These are phyloP conservation scores for Sporothrix protearum DNA, from an alignment of 2,329 filamentous ascomycete genomes.

Conservation along the genomic window DNA sequence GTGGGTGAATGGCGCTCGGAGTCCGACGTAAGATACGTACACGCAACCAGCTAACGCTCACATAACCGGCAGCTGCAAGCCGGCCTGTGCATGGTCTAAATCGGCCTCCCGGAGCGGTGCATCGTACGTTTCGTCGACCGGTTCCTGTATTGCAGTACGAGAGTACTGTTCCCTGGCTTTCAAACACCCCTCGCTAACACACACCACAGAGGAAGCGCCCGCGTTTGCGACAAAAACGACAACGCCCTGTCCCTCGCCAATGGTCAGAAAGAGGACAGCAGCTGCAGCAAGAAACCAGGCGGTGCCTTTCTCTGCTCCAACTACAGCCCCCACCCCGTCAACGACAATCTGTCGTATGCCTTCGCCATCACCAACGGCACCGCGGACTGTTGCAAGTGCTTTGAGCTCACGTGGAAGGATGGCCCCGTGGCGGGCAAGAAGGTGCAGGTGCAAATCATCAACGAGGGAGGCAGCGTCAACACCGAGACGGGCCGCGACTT, in stretches of 20 bases:
- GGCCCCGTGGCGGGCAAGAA: constrained; percentile 27
- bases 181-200: neutral
- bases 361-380: constrained; percentile 28
- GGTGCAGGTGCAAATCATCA: constrained; percentile 30
- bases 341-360: constrained; percentile 25
- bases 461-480: constrained; percentile 26
- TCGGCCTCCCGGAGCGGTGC: constrained; percentile 23
- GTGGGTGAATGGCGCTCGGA: neutral
- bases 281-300: constrained; percentile 23
- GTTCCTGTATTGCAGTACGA: neutral
- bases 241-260: constrained; percentile 19
- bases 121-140: constrained; percentile 17
- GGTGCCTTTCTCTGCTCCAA: constrained; percentile 28
- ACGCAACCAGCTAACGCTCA: neutral
- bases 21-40: neutral
- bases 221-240: constrained; percentile 29
- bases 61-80: constrained; percentile 26
- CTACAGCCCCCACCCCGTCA: constrained; percentile 27
- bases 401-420: constrained; percentile 28
- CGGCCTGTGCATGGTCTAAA: constrained; percentile 28
- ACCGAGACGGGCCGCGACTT: constrained; percentile 22
- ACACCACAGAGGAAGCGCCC: constrained; percentile 24
- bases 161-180: neutral
- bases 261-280: constrained; percentile 20
- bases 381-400: constrained; percentile 31